These are phyloP conservation scores for Aegilops bicornis DNA, from an alignment of 176 grass and related monocot genomes.

Conservation along the genomic window DNA sequence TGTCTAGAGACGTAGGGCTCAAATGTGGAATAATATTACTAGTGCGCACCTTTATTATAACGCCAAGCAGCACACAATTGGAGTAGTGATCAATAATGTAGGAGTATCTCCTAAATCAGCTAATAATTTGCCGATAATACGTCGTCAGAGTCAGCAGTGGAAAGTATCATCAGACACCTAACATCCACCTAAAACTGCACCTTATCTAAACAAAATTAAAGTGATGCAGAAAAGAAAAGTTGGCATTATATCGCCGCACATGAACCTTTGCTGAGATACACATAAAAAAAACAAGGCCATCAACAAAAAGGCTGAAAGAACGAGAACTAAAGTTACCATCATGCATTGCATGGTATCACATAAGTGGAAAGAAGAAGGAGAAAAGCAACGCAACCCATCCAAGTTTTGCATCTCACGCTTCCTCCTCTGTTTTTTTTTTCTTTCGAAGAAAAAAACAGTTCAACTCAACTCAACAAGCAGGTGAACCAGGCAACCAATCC, in stretches of 20 bases:
- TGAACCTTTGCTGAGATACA: background rate
- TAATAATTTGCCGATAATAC: background rate
- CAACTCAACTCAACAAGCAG: background rate
- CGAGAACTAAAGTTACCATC: conserved; percentile 3
- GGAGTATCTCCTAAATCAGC: background rate
- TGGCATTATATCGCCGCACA: conserved; percentile 21
- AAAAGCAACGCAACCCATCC: background rate
- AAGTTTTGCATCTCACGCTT: conserved; percentile 21
- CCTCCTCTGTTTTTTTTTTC: background rate
- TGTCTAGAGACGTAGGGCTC: no score
- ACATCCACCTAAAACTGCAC: conserved; percentile 4
- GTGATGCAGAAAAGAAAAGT: background rate
- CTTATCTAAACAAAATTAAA: background rate
- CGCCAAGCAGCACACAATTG: background rate
- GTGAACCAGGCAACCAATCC: background rate
- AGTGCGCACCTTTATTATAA: background rate
- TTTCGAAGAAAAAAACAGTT: background rate
- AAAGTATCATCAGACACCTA: background rate
- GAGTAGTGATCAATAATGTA: background rate
- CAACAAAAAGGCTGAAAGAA: background rate
- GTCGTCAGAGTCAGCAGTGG: background rate
- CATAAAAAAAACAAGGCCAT: background rate
- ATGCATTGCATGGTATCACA: conserved; percentile 25
- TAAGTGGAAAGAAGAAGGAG: background rate
- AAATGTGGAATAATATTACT: background rate